Evolutionary conservation across 345 rosid genomes (phyloP).

Genomic region (Eutrema yunnanense): DNA sequence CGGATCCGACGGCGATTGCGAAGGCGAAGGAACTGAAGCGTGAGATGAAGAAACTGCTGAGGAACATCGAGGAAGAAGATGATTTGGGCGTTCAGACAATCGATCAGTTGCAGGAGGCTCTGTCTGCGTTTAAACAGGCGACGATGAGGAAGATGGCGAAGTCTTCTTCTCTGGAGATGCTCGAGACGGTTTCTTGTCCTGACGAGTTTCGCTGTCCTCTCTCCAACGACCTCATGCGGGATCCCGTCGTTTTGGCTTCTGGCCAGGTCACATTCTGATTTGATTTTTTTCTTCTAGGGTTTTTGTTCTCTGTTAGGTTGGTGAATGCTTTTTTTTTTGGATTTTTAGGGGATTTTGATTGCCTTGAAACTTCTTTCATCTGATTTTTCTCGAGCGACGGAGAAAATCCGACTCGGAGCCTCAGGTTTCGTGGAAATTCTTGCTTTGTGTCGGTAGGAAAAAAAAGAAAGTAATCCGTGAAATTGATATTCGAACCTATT

Average conservation of each 20-base stretch:
- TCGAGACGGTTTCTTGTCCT: slow-evolving; percentile 51
- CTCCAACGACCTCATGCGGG: slow-evolving; percentile 83
- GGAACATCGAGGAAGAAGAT: slow-evolving; percentile 46
- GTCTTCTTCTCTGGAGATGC: slow-evolving; percentile 44
- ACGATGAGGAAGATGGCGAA: slow-evolving; percentile 41
- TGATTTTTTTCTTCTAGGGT: not conserved
- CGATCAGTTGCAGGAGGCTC: slow-evolving; percentile 63
- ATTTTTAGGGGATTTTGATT: not conserved
- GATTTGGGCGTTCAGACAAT: slow-evolving; percentile 46
- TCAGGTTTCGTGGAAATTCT: not conserved
- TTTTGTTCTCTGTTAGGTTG: slow-evolving; percentile 10
- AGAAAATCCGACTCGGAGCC: not conserved
- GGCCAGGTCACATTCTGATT: slow-evolving; percentile 54
- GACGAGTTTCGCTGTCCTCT: slow-evolving; percentile 82
- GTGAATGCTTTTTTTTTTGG: not conserved
- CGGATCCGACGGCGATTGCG: slow-evolving; percentile 59
- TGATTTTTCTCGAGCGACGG: not conserved
- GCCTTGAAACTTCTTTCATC: slow-evolving; percentile 5
- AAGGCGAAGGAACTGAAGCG: slow-evolving; percentile 63
- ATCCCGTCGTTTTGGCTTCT: slow-evolving; percentile 85
- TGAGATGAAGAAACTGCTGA: slow-evolving; percentile 61
- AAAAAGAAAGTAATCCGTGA: not conserved
- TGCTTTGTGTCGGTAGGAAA: not conserved
- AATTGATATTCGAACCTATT: not conserved
- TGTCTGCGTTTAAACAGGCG: slow-evolving; percentile 46